A percentile compares a stretch with the other conserved stretches of the same genome.
Evolutionary conservation across 306 rosid species (phyloP).

Genomic region (Corylus avellana): DNA sequence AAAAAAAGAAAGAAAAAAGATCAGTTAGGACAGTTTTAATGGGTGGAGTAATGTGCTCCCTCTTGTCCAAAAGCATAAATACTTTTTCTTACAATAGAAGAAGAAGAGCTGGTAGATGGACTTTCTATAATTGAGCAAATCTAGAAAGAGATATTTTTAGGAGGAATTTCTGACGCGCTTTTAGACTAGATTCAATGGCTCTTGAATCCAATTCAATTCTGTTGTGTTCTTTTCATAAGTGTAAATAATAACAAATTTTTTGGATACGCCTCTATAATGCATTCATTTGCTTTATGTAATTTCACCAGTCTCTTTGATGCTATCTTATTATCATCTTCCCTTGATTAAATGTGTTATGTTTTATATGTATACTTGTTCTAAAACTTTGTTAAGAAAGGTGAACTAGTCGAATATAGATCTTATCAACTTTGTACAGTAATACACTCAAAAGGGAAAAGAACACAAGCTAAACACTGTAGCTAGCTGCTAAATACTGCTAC

Average conservation of each 20-base stretch:
- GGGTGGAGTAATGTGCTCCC: background rate
- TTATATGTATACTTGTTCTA: too few species aligned
- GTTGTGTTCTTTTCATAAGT: conserved; percentile 1
- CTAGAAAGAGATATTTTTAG: background rate
- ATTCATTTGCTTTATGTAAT: background rate
- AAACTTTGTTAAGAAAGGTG: background rate
- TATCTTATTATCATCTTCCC: background rate
- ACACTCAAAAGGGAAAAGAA: background rate
- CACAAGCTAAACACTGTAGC: background rate
- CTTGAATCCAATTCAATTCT: background rate
- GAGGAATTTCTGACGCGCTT: too few species aligned
- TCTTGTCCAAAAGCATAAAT: background rate
- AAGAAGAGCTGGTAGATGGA: background rate
- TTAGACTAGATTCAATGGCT: background rate
- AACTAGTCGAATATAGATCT: background rate
- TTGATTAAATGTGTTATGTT: too few species aligned
- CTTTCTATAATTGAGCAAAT: background rate
- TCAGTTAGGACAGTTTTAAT: background rate
- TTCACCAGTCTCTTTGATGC: background rate
- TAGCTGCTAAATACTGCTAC: background rate
- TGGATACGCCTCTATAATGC: background rate
- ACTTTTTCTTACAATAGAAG: background rate
- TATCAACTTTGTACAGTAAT: background rate
- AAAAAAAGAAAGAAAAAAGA: background rate
- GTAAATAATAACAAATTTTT: background rate